Evolutionary conservation across 441 rosid genomes (phyloP).

Genomic region (Gossypium schwendimanii): DNA sequence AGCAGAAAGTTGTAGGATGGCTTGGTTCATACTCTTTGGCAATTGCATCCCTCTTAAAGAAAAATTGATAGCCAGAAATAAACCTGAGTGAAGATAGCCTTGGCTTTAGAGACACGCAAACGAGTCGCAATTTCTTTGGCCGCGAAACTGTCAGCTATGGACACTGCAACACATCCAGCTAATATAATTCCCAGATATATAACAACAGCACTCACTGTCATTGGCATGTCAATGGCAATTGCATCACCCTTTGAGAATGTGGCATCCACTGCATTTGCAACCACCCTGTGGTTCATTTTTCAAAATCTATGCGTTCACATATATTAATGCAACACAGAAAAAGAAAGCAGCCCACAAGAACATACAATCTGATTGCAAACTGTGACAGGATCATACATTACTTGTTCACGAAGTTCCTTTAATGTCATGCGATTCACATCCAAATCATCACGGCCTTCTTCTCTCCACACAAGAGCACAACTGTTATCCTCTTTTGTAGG

Average conservation of each 20-base stretch:
- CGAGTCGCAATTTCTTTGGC: slow-evolving; percentile 75
- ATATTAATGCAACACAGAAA: too few relatives aligned
- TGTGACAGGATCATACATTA: slow-evolving; percentile 43
- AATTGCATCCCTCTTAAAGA: not conserved
- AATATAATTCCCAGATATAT: slow-evolving; percentile 72
- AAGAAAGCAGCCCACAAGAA: not conserved
- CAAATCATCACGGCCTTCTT: slow-evolving; percentile 52
- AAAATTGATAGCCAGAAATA: not conserved
- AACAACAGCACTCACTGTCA: slow-evolving; percentile 72
- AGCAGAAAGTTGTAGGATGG: not conserved
- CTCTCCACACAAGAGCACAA: slow-evolving; percentile 68
- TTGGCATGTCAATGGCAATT: slow-evolving; percentile 84
- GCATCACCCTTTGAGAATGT: slow-evolving; percentile 67
- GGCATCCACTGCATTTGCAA: slow-evolving; percentile 61
- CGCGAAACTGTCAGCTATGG: slow-evolving; percentile 91
- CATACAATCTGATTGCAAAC: not conserved
- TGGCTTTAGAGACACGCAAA: slow-evolving; percentile 63
- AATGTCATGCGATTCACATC: slow-evolving; percentile 43
- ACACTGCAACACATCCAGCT: slow-evolving; percentile 70
- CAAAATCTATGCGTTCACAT: not conserved
- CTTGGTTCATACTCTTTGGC: not conserved
- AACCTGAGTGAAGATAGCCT: slow-evolving; percentile 87
- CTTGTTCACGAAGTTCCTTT: slow-evolving; percentile 62
- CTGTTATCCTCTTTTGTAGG: slow-evolving; percentile 45
- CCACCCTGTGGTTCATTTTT: slow-evolving; percentile 42